Evolutionary conservation across 208 protist species (phyloP), one percentile per base, ranked within the genome.

Genomic region (Crithidia sp.): DNA sequence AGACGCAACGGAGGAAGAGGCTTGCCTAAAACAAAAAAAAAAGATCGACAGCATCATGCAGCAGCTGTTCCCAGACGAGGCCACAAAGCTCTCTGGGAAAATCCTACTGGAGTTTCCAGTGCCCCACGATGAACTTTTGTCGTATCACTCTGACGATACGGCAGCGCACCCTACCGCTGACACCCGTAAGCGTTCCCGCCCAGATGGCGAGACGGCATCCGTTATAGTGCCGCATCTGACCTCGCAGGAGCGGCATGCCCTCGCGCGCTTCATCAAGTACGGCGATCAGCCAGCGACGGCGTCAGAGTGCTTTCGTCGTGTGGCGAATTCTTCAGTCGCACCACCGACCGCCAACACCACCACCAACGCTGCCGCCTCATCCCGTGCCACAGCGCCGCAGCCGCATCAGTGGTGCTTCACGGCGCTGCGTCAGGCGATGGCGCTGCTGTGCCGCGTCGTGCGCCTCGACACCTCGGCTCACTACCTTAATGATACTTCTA

Each of bases 391-490:
- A 2, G 19, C 50, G 17, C 70, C 74, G 14, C 16, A 14, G 16
- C 16, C 61, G 53, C 43, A 76, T 57, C 71, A 68, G 16, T 74
- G 66, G 68, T 79, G 65, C 64, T n/a, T 16, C 39, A 41, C 53
- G 13, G 73, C 67, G 8, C 73, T 83, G n/a, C 83, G 82, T 0
- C 82, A 83, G 28, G 81, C 83, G 5, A 76, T 89, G 37, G 82
- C 83, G 19, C 73, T 92, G 7, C 75, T 95, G 53, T 86, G 87
- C 55, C 78, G 83, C 36, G 59, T 92, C 4, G 68, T 84, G 9
- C 76, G 65, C 1, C 73, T 79, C 4, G 90, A 95, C 69, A 82
- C 75, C 14, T 40, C 72, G 14, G 45, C 68, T 2, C 37, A 56
- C 28, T 91, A 84, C 52, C 62, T 90, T 4, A 60, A 59, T 36